Evolutionary conservation across 805 yeast genomes (phyloP), one percentile per base, ranked within the genome.

Genomic region (Barnettozyma populi): DNA sequence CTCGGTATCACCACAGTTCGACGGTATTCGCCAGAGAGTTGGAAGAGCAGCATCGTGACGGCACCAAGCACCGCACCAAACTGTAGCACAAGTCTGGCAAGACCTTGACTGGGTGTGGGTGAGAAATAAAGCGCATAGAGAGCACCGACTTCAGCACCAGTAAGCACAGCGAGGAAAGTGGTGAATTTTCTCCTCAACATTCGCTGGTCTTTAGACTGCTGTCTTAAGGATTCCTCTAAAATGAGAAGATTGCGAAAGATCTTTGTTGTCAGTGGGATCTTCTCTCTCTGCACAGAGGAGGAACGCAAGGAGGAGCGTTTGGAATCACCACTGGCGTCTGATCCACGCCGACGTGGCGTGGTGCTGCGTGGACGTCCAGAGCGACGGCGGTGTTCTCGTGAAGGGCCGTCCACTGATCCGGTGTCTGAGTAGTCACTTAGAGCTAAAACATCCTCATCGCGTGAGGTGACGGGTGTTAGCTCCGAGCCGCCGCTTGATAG

Each of bases 1-100:
- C 95, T 76, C 2, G 97, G 96, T 37, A 82, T 70, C 14, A 86
- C 84, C 46, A 92, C 86, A 0, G 96, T 88, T 51, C 94, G 78
- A 49, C 78, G 79, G 65, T 92, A 94, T 67, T 90, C 94, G 1
- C 99, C 99, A 21, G 95, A 84, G 32, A 92, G 66, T 59, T 86
- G 90, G 66, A 88, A 92, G 38, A 92, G 70, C 23, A 80, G 74
- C 47, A 90, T 67, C 0, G 96, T 86, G 18, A 90, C 79, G 25
- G 77, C 55, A 18, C 79, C 74, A 44, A 84, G 82, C 16, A 84
- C 69, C 4, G 86, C 74, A 13, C 80, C 60, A 43, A 87, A 79
- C 60, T 81, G 68, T 19, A 74, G 59, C 21, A 68, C 55, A 36
- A 68, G 60, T 21, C 65, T 64, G 49, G 69, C 67, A 5, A 71